A percentile compares a stretch with the other conserved stretches of the same genome.
Evolutionary conservation across 148 eudicot species (phyloP).

Genomic region (Beta vulgaris): DNA sequence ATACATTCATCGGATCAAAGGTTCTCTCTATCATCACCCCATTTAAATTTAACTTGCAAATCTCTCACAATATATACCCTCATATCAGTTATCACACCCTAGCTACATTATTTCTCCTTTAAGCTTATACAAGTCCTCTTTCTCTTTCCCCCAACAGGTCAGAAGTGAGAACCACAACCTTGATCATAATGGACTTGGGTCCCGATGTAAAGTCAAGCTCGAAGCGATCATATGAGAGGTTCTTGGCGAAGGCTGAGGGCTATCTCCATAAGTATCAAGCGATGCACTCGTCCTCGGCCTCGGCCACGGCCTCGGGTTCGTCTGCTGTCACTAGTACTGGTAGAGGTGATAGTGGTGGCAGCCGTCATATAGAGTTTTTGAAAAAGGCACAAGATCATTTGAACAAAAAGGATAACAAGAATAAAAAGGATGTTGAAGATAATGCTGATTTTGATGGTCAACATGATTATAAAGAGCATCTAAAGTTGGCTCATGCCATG

Average conservation of each 20-base stretch:
- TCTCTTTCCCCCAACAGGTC: no score
- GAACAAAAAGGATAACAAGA: neutral
- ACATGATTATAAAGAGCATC: neutral
- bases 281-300: neutral
- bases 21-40: no score
- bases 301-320: no score
- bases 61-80: no score
- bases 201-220: neutral
- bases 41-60: no score
- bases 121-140: no score
- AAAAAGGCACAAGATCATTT: neutral
- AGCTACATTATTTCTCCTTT: no score
- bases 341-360: constrained; percentile 1
- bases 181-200: neutral
- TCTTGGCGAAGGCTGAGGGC: constrained; percentile 20
- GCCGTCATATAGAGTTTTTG: neutral
- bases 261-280: constrained; percentile 4
- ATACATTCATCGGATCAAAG: no score
- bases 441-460: neutral
- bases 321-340: neutral
- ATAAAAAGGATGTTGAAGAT: neutral
- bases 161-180: neutral
- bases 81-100: no score
- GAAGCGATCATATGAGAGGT: constrained; percentile 10
- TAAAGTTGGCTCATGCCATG: constrained; percentile 5